Base-by-base conservation (phyloP, 75 land plant genomes). In the Ceratopteris richardii region DNA sequence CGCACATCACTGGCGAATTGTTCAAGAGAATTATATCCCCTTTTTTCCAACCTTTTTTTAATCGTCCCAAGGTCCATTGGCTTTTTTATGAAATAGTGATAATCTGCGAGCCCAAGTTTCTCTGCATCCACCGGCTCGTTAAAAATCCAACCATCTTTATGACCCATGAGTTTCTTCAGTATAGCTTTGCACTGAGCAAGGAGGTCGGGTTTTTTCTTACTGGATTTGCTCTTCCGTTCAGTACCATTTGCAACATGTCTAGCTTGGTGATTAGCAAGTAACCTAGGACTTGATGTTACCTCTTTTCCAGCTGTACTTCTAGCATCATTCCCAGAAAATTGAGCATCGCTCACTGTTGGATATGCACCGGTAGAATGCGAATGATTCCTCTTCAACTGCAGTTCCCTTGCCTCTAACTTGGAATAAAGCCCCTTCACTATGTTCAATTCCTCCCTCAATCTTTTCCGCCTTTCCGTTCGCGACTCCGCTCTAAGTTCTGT, bases 41-140 rank as follows among this genome's bases (percentile, higher is more conserved):
- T 60, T n/a, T 48, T 66, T 22, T 27, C 62, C 27, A 87, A 51
- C 63, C 65, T 78, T 10, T 39, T 24, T 69, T 78, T 84, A 16
- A 87, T 74, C 3, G 91, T 87, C 0, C 91, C 91, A 17, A 87
- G 74, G 66, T 87, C 91, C 91, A 87, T 87, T 2, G 91, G 91
- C 10, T 64, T 68, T 59, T 72, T 75, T 17, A 87, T 78, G 9
- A 87, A 74, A 9, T 26, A 52, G 37, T 64, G 61, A 50, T 88
- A 88, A 58, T 88, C 93, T 56, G 76, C 73, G 14, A 88, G 62
- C 17, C 74, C 80, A 28, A 84, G 77, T 28, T 47, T 66, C 60
- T 77, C 62, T 0, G 60, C 80, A 66, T 88, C 93, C 18, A 88
- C 93, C 0, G 93, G 88, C 2, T 21, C 31, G 16, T 79, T 79